Evolutionary conservation across 2,329 filamentous ascomycete genomes (phyloP), one percentile per base, ranked within the genome.

Genomic region (Xenoacremonium recifei): DNA sequence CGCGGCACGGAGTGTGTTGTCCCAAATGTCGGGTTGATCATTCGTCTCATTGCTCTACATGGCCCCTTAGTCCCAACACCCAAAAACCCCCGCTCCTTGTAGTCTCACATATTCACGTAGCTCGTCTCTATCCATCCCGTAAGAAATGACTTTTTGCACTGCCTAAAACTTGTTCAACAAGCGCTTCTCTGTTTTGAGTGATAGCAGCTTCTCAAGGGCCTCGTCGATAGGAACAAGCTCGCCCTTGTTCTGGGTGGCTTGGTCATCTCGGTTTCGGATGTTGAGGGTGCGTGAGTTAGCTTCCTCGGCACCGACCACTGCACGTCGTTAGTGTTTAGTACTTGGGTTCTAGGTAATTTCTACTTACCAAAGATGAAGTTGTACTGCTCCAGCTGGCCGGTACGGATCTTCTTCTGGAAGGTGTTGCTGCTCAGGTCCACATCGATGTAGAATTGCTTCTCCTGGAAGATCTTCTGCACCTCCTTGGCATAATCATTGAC

Each of bases 381-480:
- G 72, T 91, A 92, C 67, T 90, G 84, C 39, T 84, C 76, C 56
- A 92, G 66, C 68, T 93, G 88, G 12, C 83, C 88, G 42, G 79
- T 90, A 55, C 87, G 84, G 54, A 93, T 89, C 80, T 93, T 93
- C 79, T 93, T 92, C 65, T 89, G 84, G 69, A 93, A 81, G 6
- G 87, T 93, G 69, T 92, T 89, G 57, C 85, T 82, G 53, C 79
- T 60, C 40, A 69, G 48, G 42, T 70, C 68, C 30, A 81, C 80
- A 58, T 85, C 65, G 43, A 81, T 82, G 66, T 82, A 86, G 65
- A 92, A 79, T 36, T 75, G 75, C 63, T 84, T 75, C 46, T 76
- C 73, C 59, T 84, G 80, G 69, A 91, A 84, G 48, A 84, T 71
- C 45, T 68, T 65, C 58, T 86, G 81, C 6, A 92, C 81, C 65